Conservation (phyloP, 129 eudicot species). For the Chrysanthemum seticuspe region DNA sequence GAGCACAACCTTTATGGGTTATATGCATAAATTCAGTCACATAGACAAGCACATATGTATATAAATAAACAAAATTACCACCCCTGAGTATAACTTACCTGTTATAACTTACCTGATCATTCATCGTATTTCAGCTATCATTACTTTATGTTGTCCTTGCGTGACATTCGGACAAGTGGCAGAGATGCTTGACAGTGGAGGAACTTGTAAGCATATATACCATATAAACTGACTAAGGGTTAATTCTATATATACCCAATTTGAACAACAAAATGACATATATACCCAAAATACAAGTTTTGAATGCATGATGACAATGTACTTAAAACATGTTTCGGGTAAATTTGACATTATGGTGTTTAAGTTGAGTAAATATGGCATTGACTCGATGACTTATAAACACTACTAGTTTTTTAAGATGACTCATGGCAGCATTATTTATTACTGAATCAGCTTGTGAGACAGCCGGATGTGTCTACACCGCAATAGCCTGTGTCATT, state of each 20-base stretch:
- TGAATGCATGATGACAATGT: no score
- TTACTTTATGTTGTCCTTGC: slow-evolving; percentile 45
- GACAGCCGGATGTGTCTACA: slow-evolving; percentile 41
- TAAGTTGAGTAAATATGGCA: no score
- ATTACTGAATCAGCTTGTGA: slow-evolving; percentile 42
- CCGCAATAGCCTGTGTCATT: slow-evolving; percentile 14
- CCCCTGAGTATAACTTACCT: background rate
- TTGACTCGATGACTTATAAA: background rate
- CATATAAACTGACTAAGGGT: background rate
- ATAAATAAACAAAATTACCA: background rate
- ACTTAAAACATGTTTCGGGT: no score
- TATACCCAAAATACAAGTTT: no score
- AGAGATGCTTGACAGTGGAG: slow-evolving; percentile 39
- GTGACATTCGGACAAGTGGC: slow-evolving; percentile 54
- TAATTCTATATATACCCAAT: no score
- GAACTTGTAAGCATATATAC: slow-evolving; percentile 36
- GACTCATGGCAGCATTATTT: background rate
- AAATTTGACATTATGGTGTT: no score
- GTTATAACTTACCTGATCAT: background rate
- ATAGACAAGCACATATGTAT: no score
- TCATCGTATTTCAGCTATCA: slow-evolving; percentile 29
- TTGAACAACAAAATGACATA: no score
- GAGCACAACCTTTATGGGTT: no score
- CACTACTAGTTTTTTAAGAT: background rate
- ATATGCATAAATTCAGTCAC: no score